Percentiles rank a stretch among this genome's conserved stretches.
These are phyloP conservation scores for Fistulinella prunicolor DNA, from an alignment of 768 basidiomycete species.

Conservation along the genomic window DNA sequence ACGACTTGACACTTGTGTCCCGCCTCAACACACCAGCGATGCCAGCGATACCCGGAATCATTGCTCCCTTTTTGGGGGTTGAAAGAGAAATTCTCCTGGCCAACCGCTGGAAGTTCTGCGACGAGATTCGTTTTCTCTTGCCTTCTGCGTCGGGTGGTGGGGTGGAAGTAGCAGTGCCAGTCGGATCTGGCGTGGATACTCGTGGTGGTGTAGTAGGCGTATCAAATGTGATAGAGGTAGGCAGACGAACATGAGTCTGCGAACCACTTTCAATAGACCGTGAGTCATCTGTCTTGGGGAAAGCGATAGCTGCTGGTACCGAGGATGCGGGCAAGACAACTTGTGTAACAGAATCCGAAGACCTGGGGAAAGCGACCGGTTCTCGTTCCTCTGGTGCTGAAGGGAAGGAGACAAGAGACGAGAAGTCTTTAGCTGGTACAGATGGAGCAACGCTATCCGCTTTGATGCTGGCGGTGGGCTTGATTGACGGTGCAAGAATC, in stretches of 20 bases:
- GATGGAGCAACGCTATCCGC: constrained; percentile 27
- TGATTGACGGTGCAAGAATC: constrained; percentile 21
- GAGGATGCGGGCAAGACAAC: constrained; percentile 38
- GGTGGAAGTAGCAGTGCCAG: constrained; percentile 54
- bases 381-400: constrained; percentile 19
- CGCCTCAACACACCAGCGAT: constrained; percentile 31
- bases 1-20: constrained; percentile 33
- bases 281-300: constrained; percentile 40
- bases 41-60: constrained; percentile 40
- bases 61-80: constrained; percentile 54
- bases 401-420: constrained; percentile 35
- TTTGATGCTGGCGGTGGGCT: constrained; percentile 18
- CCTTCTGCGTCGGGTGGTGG: constrained; percentile 69
- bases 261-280: constrained; percentile 30
- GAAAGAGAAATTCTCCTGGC: constrained; percentile 70
- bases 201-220: constrained; percentile 56
- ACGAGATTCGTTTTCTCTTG: constrained; percentile 77
- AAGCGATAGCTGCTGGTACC: constrained; percentile 34
- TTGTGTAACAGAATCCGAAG: constrained; percentile 18
- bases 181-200: constrained; percentile 66
- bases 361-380: constrained; percentile 6
- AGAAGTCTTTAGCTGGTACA: constrained; percentile 27
- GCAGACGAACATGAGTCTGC: constrained; percentile 24
- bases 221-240: constrained; percentile 60
- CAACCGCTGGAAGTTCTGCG: constrained; percentile 82